These are phyloP conservation scores for Pythium chondricola DNA, from an alignment of 352 stramenopile species.

Conservation along the genomic window DNA sequence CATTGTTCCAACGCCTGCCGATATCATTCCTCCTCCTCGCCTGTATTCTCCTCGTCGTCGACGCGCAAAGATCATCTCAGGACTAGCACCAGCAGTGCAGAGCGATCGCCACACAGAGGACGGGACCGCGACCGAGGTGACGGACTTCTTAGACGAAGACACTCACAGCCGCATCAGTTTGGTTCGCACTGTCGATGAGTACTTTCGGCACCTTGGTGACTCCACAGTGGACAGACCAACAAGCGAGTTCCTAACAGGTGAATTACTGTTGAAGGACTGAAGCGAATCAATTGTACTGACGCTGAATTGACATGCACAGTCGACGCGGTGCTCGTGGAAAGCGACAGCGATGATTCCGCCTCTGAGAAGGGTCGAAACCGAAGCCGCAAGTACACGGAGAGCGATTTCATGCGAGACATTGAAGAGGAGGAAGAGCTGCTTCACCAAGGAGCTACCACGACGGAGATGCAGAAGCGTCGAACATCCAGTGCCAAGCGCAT, in stretches of 20 bases:
- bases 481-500: too few species aligned
- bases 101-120: constrained; percentile 8
- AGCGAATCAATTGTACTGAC: too few species aligned
- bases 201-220: constrained; percentile 39
- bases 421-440: constrained; percentile 53
- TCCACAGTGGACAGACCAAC: background rate
- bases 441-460: constrained; percentile 19
- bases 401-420: constrained; percentile 77
- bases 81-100: background rate
- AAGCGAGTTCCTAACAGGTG: background rate
- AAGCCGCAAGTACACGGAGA: constrained; percentile 66
- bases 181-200: constrained; percentile 49
- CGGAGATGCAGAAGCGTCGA: too few species aligned
- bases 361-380: constrained; percentile 27
- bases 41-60: constrained; percentile 12
- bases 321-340: too few species aligned
- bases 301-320: too few species aligned
- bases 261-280: constrained; percentile 4
- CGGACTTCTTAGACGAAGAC: constrained; percentile 2
- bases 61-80: constrained; percentile 8
- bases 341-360: constrained; percentile 37
- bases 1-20: constrained; percentile 4
- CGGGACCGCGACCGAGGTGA: constrained; percentile 12
- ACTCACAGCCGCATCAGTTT: background rate
- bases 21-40: constrained; percentile 14